Percentiles rank a stretch among this genome's conserved stretches.
Conservation (phyloP, 2,329 filamentous ascomycete genomes). For the Hypoxylon sp. region DNA sequence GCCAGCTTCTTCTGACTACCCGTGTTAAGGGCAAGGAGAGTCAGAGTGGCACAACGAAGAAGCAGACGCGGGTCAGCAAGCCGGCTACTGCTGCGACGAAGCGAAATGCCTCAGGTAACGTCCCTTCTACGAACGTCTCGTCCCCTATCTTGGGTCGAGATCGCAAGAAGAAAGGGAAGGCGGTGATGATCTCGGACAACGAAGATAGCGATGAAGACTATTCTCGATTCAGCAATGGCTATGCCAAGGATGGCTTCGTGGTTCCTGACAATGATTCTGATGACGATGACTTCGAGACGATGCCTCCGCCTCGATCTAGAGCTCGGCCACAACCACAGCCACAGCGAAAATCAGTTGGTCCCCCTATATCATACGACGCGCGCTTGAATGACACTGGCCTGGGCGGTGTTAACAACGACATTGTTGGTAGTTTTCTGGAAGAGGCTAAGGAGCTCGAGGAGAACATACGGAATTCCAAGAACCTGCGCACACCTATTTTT, state of each 20-base stretch:
- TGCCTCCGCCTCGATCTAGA: constrained; percentile 46
- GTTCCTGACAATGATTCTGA: constrained; percentile 51
- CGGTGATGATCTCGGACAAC: constrained; percentile 46
- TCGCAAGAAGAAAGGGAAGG: constrained; percentile 49
- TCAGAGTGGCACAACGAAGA: constrained; percentile 45
- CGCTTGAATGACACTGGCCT: constrained; percentile 60
- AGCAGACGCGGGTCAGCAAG: constrained; percentile 50
- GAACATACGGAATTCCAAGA: constrained; percentile 66
- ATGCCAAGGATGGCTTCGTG: constrained; percentile 54
- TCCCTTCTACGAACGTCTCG: constrained; percentile 60
- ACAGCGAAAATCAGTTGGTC: constrained; percentile 55
- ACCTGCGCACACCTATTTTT: constrained; percentile 68
- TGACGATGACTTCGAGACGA: constrained; percentile 58
- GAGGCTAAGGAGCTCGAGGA: constrained; percentile 69
- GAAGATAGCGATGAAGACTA: constrained; percentile 51
- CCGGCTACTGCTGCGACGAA: constrained; percentile 46
- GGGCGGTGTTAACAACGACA: constrained; percentile 66
- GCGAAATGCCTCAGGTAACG: constrained; percentile 32
- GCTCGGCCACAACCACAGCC: no score
- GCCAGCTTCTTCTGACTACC: constrained; percentile 54
- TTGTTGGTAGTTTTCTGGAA: constrained; percentile 71
- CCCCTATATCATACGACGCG: constrained; percentile 66
- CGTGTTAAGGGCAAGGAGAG: constrained; percentile 49
- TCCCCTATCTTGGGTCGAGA: constrained; percentile 57
- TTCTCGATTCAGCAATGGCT: constrained; percentile 52